A percentile compares a stretch with the other conserved stretches of the same genome.
These are phyloP conservation scores for Artemisia argyi DNA, from an alignment of 129 eudicot species.

Conservation along the genomic window DNA sequence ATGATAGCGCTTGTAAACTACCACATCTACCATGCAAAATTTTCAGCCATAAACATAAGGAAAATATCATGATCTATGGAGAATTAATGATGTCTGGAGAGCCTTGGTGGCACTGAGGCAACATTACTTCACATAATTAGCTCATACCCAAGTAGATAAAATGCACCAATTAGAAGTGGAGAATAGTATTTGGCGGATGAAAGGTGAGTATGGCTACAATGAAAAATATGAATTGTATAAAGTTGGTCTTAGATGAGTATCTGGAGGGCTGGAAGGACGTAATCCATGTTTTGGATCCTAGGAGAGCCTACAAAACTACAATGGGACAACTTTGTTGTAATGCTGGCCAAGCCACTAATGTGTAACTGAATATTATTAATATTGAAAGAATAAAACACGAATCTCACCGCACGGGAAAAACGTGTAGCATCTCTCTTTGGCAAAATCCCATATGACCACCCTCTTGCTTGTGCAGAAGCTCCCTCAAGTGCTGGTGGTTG, in stretches of 20 bases:
- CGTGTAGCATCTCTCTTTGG: conserved; percentile 99
- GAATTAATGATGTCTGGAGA: too few relatives aligned
- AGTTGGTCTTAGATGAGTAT: neutral
- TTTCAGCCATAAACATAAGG: too few relatives aligned
- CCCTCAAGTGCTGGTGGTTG: conserved; percentile 83
- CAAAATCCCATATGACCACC: conserved; percentile 91
- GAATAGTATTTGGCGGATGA: neutral
- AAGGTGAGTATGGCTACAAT: neutral
- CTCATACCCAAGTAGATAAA: neutral
- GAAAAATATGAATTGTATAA: neutral
- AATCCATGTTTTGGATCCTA: conserved; percentile 6
- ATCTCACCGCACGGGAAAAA: conserved; percentile 78
- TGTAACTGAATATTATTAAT: neutral
- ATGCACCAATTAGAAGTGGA: neutral
- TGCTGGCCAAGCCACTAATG: neutral
- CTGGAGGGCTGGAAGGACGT: neutral
- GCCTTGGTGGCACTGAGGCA: too few relatives aligned
- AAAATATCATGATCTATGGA: too few relatives aligned
- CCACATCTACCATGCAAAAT: too few relatives aligned
- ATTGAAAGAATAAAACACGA: neutral
- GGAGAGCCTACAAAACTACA: neutral
- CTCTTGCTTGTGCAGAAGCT: conserved; percentile 90
- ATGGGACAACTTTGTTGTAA: too few relatives aligned
- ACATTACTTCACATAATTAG: too few relatives aligned
- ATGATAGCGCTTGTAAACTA: too few relatives aligned